These are phyloP conservation scores for Carpinus fangiana DNA, from an alignment of 306 rosid species.

Conservation along the genomic window DNA sequence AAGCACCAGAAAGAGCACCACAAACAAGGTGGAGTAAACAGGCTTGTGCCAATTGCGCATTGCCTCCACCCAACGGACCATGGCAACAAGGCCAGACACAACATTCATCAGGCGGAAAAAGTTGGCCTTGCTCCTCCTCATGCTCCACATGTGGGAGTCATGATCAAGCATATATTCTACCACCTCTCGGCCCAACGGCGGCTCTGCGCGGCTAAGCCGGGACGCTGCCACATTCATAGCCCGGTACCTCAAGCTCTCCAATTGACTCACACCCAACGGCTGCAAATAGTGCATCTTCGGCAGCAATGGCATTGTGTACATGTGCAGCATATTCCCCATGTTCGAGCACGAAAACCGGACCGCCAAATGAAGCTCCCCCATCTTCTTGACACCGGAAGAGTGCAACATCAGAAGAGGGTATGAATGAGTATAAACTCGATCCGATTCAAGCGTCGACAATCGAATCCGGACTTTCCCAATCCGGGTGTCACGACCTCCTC, in stretches of 20 bases:
- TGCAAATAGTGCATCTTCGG: constrained; percentile 64
- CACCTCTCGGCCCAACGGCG: constrained; percentile 53
- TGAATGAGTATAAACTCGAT: constrained; percentile 58
- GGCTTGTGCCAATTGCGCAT: constrained; percentile 56
- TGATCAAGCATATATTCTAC: constrained; percentile 68
- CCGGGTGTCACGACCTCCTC: constrained; percentile 38
- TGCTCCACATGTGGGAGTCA: constrained; percentile 57
- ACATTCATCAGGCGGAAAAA: constrained; percentile 56
- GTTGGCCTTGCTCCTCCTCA: constrained; percentile 63
- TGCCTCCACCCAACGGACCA: constrained; percentile 42
- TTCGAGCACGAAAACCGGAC: constrained; percentile 58
- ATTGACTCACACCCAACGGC: constrained; percentile 51
- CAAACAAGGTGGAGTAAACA: constrained; percentile 34
- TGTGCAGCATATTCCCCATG: constrained; percentile 46
- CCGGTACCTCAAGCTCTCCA: constrained; percentile 50
- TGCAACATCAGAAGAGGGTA: constrained; percentile 62
- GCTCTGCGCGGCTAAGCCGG: constrained; percentile 56
- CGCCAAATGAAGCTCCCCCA: constrained; percentile 69
- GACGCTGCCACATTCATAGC: constrained; percentile 54
- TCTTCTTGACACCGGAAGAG: constrained; percentile 56
- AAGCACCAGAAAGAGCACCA: constrained; percentile 34
- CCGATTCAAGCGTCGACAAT: constrained; percentile 57
- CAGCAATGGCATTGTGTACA: constrained; percentile 52
- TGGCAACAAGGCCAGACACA: constrained; percentile 42
- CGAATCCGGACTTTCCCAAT: constrained; percentile 62